Conservation (phyloP, 1,139 yeast genomes). For the Lodderomyces pseudojiufengensis region DNA sequence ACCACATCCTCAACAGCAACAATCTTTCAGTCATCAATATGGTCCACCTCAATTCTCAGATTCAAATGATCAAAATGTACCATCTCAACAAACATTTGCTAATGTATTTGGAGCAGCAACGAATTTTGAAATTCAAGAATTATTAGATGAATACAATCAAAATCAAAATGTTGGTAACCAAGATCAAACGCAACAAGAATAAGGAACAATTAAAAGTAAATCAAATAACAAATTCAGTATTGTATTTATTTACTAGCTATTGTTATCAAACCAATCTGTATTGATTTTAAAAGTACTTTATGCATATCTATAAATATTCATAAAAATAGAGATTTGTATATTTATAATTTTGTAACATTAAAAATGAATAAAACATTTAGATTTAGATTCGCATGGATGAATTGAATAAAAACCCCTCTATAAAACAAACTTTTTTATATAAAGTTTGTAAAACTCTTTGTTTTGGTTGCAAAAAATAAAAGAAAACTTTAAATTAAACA, state of each 20-base stretch:
- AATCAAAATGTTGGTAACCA: not conserved
- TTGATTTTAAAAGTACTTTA: too few species aligned
- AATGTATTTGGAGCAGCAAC: not conserved
- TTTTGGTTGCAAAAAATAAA: too few species aligned
- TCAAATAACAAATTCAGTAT: not conserved
- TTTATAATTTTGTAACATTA: not conserved
- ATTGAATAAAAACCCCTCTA: not conserved
- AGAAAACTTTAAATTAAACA: too few species aligned
- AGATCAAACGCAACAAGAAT: not conserved
- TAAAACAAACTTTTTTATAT: not conserved
- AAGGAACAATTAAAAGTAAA: not conserved
- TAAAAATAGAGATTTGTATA: too few species aligned
- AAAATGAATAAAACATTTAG: too few species aligned
- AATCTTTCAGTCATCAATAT: not conserved
- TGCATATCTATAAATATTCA: too few species aligned
- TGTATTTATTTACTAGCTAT: too few species aligned
- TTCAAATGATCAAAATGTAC: too few species aligned
- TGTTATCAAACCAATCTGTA: too few species aligned
- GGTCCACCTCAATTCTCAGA: not conserved
- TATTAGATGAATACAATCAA: slow-evolving; percentile 5
- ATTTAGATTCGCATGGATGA: not conserved
- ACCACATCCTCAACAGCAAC: slow-evolving; percentile 4
- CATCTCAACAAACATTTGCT: not conserved
- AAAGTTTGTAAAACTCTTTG: too few species aligned
- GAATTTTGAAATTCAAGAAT: slow-evolving; percentile 2